These are phyloP conservation scores for Backusella liffmaniae DNA, from an alignment of 192 early-diverging fungal genomes.

Conservation along the genomic window DNA sequence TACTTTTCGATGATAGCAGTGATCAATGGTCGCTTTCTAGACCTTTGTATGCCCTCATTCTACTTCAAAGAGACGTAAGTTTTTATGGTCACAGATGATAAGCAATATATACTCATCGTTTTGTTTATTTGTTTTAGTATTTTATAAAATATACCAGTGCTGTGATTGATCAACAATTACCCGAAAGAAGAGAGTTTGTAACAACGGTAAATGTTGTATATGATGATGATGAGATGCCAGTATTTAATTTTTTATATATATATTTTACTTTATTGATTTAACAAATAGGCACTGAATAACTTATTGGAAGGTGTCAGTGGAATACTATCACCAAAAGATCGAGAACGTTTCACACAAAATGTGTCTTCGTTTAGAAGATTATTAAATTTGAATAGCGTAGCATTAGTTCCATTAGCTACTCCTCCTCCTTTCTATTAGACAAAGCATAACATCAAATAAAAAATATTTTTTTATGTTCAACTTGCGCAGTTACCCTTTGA, in stretches of 20 bases:
- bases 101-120: background rate
- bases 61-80: constrained; percentile 66
- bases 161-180: constrained; percentile 54
- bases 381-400: constrained; percentile 32
- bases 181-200: constrained; percentile 39
- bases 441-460: constrained; percentile 1
- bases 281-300: constrained; percentile 42
- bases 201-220: constrained; percentile 24
- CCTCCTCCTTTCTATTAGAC: constrained; percentile 15
- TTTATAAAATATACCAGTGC: constrained; percentile 53
- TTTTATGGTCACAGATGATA: too few species aligned
- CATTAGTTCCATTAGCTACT: constrained; percentile 29
- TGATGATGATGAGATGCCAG: background rate
- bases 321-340: constrained; percentile 48
- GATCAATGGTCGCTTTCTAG: constrained; percentile 85
- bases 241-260: background rate
- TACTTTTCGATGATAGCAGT: constrained; percentile 77
- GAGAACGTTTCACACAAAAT: constrained; percentile 70
- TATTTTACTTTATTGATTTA: background rate
- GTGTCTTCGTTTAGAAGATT: constrained; percentile 51
- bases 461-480: background rate
- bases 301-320: constrained; percentile 64
- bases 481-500: background rate
- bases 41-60: constrained; percentile 75
- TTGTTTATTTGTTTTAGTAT: constrained; percentile 26